These are phyloP conservation scores for Solanum phureja DNA, from an alignment of 257 asterid genomes.

Conservation along the genomic window DNA sequence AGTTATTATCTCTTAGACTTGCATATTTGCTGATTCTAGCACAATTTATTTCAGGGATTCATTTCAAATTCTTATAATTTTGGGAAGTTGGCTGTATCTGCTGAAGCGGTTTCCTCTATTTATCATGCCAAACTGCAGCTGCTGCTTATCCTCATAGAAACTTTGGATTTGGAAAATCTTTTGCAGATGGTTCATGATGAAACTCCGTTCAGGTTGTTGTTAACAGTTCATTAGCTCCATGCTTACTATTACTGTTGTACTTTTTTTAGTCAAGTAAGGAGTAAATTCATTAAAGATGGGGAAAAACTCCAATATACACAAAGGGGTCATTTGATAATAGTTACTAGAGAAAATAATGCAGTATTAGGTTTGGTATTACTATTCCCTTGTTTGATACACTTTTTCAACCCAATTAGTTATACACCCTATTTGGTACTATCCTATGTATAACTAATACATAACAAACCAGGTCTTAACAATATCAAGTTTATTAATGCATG, in stretches of 20 bases:
- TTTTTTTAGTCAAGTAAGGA: not conserved
- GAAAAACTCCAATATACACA: not conserved
- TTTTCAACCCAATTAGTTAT: not conserved
- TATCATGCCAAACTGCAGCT: slow-evolving; percentile 78
- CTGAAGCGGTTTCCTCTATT: slow-evolving; percentile 55
- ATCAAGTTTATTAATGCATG: not conserved
- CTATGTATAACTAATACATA: not conserved
- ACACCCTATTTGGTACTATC: not conserved
- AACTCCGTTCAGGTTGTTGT: slow-evolving; percentile 83
- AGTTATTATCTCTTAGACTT: slow-evolving; percentile 6
- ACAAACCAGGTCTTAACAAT: not conserved
- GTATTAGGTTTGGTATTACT: not conserved
- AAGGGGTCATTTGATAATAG: not conserved
- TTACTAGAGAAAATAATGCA: not conserved
- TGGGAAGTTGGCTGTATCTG: slow-evolving; percentile 65
- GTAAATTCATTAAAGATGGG: not conserved
- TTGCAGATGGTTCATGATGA: slow-evolving; percentile 90
- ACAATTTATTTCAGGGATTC: slow-evolving; percentile 43
- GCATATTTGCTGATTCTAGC: slow-evolving; percentile 4
- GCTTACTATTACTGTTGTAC: not conserved
- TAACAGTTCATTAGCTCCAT: not conserved
- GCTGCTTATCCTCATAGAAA: slow-evolving; percentile 74
- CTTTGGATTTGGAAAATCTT: slow-evolving; percentile 78
- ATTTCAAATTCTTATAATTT: slow-evolving; percentile 60
- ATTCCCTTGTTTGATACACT: not conserved